A percentile compares a stretch with the other conserved stretches of the same genome.
These are phyloP conservation scores for Pestalotiopsis sp. DNA, from an alignment of 2,329 filamentous ascomycete genomes.

Conservation along the genomic window DNA sequence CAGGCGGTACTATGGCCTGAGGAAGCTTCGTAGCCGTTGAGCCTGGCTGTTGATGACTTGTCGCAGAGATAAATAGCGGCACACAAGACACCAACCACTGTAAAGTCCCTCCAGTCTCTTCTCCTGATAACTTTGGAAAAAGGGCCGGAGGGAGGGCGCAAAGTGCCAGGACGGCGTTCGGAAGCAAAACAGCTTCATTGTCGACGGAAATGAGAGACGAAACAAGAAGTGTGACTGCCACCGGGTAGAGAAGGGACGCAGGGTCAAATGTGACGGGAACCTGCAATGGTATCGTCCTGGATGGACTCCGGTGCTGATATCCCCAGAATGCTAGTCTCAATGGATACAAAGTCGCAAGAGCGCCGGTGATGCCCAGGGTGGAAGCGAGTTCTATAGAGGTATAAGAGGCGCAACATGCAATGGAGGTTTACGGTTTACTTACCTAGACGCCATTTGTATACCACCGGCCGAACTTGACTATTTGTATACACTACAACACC, in stretches of 20 bases:
- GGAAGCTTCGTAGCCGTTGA: slow-evolving; percentile 22
- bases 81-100: slow-evolving; percentile 80
- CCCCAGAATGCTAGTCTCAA: slow-evolving; percentile 57
- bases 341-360: slow-evolving; percentile 58
- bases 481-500: slow-evolving; percentile 52
- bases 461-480: slow-evolving; percentile 44
- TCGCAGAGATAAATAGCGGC: slow-evolving; percentile 60
- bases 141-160: slow-evolving; percentile 74
- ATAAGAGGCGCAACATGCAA: slow-evolving; percentile 19
- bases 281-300: slow-evolving; percentile 42
- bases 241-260: slow-evolving; percentile 86
- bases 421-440: slow-evolving; percentile 12
- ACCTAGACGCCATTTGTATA: slow-evolving; percentile 54
- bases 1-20: slow-evolving; percentile 45
- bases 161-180: slow-evolving; percentile 81
- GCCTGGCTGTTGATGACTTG: slow-evolving; percentile 20
- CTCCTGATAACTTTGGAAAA: slow-evolving; percentile 64
- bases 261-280: slow-evolving; percentile 85
- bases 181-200: slow-evolving; percentile 65
- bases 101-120: slow-evolving; percentile 62
- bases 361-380: slow-evolving; percentile 35
- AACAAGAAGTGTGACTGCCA: slow-evolving; percentile 74
- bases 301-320: slow-evolving; percentile 40
- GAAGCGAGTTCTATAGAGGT: slow-evolving; percentile 43
- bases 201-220: slow-evolving; percentile 72